These are phyloP conservation scores for Psilocybe azurescens DNA, from an alignment of 768 basidiomycete species.

Conservation along the genomic window DNA sequence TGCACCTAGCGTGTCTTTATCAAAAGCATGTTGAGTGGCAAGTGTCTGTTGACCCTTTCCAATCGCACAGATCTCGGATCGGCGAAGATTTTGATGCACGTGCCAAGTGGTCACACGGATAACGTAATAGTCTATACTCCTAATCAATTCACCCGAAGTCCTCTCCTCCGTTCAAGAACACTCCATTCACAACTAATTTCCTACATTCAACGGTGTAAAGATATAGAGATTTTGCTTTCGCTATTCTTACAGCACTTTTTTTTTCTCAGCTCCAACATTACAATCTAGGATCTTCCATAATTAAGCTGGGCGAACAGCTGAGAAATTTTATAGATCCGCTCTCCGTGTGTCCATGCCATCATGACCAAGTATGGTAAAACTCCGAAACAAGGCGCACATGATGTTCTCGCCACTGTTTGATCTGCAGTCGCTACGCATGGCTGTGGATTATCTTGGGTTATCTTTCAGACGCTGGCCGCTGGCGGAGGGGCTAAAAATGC, in stretches of 20 bases:
- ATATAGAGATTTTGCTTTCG: not conserved
- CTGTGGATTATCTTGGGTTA: not conserved
- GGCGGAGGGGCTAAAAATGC: not conserved
- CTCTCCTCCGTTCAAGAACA: not conserved
- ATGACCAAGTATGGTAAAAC: not conserved
- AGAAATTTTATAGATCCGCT: constrained; percentile 8
- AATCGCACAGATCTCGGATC: constrained; percentile 12
- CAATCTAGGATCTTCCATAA: not conserved
- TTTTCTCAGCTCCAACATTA: not conserved
- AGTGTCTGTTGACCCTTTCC: not conserved
- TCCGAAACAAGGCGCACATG: constrained; percentile 5
- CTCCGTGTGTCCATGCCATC: constrained; percentile 3
- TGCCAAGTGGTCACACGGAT: constrained; percentile 8
- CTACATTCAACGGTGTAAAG: not conserved
- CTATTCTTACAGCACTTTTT: not conserved
- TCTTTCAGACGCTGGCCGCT: not conserved
- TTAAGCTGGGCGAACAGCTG: constrained; percentile 1
- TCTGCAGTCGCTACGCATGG: not conserved
- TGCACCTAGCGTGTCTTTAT: not conserved
- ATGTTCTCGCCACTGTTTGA: constrained; percentile 1
- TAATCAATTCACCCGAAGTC: not conserved
- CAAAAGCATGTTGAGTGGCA: not conserved
- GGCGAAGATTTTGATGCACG: constrained; percentile 7
- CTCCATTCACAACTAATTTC: not conserved
- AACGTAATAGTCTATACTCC: constrained; percentile 6